phyloP scores from a whole-genome alignment of 331 rosid genomes.

The Ulmus americana region DNA sequence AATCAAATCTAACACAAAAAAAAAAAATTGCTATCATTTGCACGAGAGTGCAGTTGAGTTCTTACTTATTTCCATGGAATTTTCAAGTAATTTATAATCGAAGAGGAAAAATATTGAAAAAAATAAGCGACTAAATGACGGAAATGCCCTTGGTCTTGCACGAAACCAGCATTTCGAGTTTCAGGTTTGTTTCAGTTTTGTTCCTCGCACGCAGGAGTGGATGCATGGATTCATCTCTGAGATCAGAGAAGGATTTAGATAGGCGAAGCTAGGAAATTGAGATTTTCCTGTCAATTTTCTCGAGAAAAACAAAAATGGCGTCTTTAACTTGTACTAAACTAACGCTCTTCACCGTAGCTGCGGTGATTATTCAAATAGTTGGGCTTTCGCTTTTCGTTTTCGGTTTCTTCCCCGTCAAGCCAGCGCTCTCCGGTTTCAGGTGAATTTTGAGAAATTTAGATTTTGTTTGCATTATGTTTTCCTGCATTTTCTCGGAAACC shows the following conservation, averaged over 20 bases:
- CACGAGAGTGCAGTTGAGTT: too few relatives aligned
- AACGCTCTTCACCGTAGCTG: conserved; percentile 37
- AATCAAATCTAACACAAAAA: too few relatives aligned
- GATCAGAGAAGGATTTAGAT: too few relatives aligned
- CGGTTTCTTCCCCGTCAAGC: conserved; percentile 93
- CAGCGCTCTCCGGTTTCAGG: conserved; percentile 83
- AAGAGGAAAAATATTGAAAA: not conserved
- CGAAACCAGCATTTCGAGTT: not conserved
- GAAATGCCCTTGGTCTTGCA: not conserved
- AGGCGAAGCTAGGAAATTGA: too few relatives aligned
- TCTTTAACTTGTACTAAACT: conserved; percentile 50
- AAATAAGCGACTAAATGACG: not conserved
- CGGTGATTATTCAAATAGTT: conserved; percentile 44
- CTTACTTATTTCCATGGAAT: too few relatives aligned
- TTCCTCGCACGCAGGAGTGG: too few relatives aligned
- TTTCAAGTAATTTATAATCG: not conserved
- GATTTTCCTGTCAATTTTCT: too few relatives aligned
- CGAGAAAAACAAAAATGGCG: conserved; percentile 32
- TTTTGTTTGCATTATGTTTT: too few relatives aligned
- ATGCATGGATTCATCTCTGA: too few relatives aligned
- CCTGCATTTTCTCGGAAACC: not conserved
- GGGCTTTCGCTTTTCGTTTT: conserved; percentile 71
- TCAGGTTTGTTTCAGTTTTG: too few relatives aligned
- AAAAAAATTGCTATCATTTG: too few relatives aligned
- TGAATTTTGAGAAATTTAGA: conserved; percentile 26